Evolutionary conservation across 2,329 filamentous ascomycete species (phyloP).

Genomic region (Cercospora sp.): DNA sequence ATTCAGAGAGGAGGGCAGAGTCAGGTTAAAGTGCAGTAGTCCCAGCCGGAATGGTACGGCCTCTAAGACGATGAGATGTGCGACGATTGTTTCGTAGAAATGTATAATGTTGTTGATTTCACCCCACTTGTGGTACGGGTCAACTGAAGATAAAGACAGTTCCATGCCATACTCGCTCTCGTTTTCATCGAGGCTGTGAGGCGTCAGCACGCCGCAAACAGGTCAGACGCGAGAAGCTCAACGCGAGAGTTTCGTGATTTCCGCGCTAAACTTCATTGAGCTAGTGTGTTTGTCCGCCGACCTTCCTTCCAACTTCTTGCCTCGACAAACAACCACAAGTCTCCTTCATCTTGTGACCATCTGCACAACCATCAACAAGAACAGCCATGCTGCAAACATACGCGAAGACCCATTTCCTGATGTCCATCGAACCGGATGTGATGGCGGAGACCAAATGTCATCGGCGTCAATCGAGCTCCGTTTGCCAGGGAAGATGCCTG

Average conservation of each 20-base stretch:
- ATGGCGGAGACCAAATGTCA: neutral
- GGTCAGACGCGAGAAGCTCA: neutral
- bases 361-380: neutral
- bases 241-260: neutral
- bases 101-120: neutral
- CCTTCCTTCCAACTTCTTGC: neutral
- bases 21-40: slow-evolving; percentile 5
- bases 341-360: neutral
- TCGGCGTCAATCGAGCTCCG: neutral
- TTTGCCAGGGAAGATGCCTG: slow-evolving; percentile 5
- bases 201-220: neutral
- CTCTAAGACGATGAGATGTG: neutral
- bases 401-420: neutral
- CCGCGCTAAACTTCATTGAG: neutral
- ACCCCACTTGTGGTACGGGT: neutral
- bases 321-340: neutral
- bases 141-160: neutral
- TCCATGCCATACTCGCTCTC: neutral
- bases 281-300: neutral
- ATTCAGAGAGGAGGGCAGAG: neutral
- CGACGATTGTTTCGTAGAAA: neutral
- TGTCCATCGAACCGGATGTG: neutral
- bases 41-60: slow-evolving; percentile 2
- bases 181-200: neutral
- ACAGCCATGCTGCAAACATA: neutral